Conservation (phyloP, 768 basidiomycete genomes). For the Podaxis sp. region DNA sequence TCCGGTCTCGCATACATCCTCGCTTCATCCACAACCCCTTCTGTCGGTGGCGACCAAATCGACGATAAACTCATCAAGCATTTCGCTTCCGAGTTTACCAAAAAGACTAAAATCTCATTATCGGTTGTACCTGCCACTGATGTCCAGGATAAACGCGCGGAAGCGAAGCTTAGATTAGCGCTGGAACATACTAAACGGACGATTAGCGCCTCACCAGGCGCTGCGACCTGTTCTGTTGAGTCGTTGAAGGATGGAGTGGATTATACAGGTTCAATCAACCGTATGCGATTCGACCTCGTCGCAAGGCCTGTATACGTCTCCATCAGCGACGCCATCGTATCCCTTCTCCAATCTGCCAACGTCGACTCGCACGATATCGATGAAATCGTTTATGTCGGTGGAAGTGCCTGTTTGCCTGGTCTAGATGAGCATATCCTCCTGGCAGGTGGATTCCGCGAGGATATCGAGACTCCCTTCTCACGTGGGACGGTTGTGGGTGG, state of each 20-base stretch:
- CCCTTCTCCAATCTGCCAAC: conserved; percentile 50
- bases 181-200: conserved; percentile 95
- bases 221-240: conserved; percentile 91
- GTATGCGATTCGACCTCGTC: conserved; percentile 64
- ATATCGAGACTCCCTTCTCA: conserved; percentile 64
- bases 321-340: conserved; percentile 49
- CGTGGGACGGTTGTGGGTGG: conserved; percentile 69
- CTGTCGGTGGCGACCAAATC: conserved; percentile 67
- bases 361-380: conserved; percentile 70
- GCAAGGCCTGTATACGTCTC: conserved; percentile 58
- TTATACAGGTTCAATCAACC: conserved; percentile 60
- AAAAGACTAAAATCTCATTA: conserved; percentile 85
- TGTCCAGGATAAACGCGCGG: conserved; percentile 73
- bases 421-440: conserved; percentile 58
- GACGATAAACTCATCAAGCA: conserved; percentile 87
- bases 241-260: conserved; percentile 93
- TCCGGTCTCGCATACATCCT: conserved; percentile 72
- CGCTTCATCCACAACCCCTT: conserved; percentile 46
- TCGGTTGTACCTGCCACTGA: conserved; percentile 52
- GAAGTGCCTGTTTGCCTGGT: conserved; percentile 72
- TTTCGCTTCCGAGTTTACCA: conserved; percentile 95
- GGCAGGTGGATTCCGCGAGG: conserved; percentile 56
- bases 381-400: conserved; percentile 81
- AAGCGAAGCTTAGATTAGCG: conserved; percentile 90
- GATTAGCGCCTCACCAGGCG: conserved; percentile 80